These are phyloP conservation scores for Alternaria dauci DNA, from an alignment of 2,329 filamentous ascomycete genomes.

Conservation along the genomic window DNA sequence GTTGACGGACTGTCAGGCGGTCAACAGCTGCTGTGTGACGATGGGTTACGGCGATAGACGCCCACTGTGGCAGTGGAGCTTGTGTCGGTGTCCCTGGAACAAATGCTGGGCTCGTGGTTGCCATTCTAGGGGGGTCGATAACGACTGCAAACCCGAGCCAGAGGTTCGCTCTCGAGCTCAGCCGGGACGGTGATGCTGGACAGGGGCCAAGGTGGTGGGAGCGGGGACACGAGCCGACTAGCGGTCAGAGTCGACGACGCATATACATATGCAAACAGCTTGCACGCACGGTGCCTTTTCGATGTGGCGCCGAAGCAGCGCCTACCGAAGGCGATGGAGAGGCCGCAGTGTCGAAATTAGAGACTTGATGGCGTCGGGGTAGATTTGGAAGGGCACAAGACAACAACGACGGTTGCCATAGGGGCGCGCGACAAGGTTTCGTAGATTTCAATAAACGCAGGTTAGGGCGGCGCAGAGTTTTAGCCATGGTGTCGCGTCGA, in stretches of 20 bases:
- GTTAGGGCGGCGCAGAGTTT: slow-evolving; percentile 11
- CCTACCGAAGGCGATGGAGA: slow-evolving; percentile 24
- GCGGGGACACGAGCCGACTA: slow-evolving; percentile 26
- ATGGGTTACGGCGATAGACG: slow-evolving; percentile 26
- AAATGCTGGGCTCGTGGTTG: slow-evolving; percentile 19
- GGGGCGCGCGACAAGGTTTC: slow-evolving; percentile 6
- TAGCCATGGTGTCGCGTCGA: not conserved
- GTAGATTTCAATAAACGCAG: not conserved
- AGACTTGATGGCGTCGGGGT: slow-evolving; percentile 7
- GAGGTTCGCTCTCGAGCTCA: slow-evolving; percentile 32
- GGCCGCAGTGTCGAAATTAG: not conserved
- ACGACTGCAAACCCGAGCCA: slow-evolving; percentile 27
- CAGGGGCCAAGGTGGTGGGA: slow-evolving; percentile 29
- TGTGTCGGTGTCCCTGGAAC: slow-evolving; percentile 25
- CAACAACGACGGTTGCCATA: not conserved
- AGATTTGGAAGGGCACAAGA: not conserved
- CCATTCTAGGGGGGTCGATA: slow-evolving; percentile 25
- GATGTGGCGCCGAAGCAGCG: slow-evolving; percentile 15
- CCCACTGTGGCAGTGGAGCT: slow-evolving; percentile 36
- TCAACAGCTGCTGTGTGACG: slow-evolving; percentile 39
- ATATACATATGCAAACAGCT: slow-evolving; percentile 5
- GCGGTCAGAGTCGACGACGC: slow-evolving; percentile 23
- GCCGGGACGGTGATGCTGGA: slow-evolving; percentile 34
- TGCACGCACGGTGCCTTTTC: slow-evolving; percentile 8
- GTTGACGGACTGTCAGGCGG: slow-evolving; percentile 47